These are phyloP conservation scores for Microcyclospora pomicola DNA, from an alignment of 2,329 filamentous ascomycete genomes.

Conservation along the genomic window DNA sequence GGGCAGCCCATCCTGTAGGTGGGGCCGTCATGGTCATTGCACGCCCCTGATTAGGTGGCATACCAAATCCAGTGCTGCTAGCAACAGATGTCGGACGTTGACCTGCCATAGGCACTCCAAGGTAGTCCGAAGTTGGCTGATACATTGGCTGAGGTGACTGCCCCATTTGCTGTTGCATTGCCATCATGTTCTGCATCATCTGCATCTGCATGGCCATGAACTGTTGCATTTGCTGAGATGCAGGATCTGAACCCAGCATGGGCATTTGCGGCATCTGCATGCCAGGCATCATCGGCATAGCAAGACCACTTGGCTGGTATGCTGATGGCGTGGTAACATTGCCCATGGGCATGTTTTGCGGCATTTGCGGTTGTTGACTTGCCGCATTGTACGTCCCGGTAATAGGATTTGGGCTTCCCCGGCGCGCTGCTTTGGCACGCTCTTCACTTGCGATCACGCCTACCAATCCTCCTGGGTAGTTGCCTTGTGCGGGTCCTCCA, in stretches of 20 bases:
- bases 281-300: constrained; percentile 14
- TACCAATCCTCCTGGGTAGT: constrained; percentile 64
- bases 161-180: constrained; percentile 22
- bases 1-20: constrained; percentile 19
- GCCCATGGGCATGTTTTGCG: constrained; percentile 16
- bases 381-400: constrained; percentile 10
- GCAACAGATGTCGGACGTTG: constrained; percentile 33
- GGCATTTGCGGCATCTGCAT: constrained; percentile 16
- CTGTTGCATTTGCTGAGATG: constrained; percentile 23
- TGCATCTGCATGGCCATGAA: constrained; percentile 28
- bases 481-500: constrained; percentile 7
- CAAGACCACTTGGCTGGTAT: constrained; percentile 13
- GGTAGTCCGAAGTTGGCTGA: constrained; percentile 11
- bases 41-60: constrained; percentile 28
- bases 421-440: constrained; percentile 59
- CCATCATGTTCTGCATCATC: constrained; percentile 26
- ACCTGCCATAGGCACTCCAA: constrained; percentile 7
- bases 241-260: constrained; percentile 9
- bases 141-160: constrained; percentile 2
- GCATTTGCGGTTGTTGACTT: constrained; percentile 17
- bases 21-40: constrained; percentile 79
- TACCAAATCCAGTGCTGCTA: constrained; percentile 10
- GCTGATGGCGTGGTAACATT: constrained; percentile 15
- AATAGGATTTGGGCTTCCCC: constrained; percentile 57
- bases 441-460: constrained; percentile 82